phyloP scores from a whole-genome alignment of 441 rosid species.

The Mallotus japonicus region DNA sequence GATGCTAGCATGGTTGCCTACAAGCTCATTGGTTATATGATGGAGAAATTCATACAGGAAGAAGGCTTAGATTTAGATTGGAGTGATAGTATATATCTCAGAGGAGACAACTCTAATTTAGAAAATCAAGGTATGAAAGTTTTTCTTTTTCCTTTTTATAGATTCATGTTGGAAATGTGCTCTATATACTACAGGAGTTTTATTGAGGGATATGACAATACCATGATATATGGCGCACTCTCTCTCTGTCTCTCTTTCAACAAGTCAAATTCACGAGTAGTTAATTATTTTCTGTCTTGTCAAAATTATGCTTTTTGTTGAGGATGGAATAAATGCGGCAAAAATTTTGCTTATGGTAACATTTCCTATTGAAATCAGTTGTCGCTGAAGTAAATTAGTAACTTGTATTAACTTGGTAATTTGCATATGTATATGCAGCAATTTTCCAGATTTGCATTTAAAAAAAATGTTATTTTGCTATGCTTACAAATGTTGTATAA shows the following conservation, averaged over 20 bases:
- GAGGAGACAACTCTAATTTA: slow-evolving; percentile 37
- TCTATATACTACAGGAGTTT: not conserved
- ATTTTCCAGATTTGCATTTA: not conserved
- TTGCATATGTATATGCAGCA: not conserved
- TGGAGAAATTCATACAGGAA: slow-evolving; percentile 51
- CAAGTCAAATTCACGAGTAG: not conserved
- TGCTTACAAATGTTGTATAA: slow-evolving; percentile 13
- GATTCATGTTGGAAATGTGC: not conserved
- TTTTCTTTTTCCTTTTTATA: not conserved
- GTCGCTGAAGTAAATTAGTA: not conserved
- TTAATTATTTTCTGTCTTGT: not conserved
- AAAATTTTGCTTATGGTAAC: not conserved
- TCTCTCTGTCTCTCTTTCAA: not conserved
- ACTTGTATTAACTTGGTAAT: not conserved
- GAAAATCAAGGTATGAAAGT: slow-evolving; percentile 43
- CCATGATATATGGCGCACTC: too few species aligned
- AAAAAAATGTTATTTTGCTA: not conserved
- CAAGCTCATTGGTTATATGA: slow-evolving; percentile 56
- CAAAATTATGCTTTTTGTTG: not conserved
- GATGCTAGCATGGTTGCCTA: slow-evolving; percentile 66
- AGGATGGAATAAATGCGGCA: not conserved
- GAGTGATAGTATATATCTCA: slow-evolving; percentile 45
- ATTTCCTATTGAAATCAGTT: not conserved
- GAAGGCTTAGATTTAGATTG: slow-evolving; percentile 43
- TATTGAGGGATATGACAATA: too few species aligned